Base-by-base conservation (phyloP, 805 yeast genomes). In the Sporopachydermia quercuum region DNA sequence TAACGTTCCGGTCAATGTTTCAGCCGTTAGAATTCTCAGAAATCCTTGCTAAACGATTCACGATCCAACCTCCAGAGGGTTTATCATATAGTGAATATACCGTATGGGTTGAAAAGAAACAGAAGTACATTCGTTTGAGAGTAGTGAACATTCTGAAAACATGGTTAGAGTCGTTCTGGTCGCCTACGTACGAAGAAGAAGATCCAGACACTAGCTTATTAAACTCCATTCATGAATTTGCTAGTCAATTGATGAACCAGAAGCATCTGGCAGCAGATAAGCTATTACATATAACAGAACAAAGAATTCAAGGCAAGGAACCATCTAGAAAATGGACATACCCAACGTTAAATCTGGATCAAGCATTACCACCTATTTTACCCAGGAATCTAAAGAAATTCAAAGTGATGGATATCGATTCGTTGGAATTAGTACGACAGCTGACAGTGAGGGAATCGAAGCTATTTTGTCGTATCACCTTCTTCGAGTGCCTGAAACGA, bases 1-100 rank as follows among this genome's bases (percentile, higher is more conserved):
- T 75, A n/a, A 76, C 93, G 0, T 83, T 85, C 57, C 64, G 79
- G 30, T 74, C 87, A 23, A 81, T 86, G 54, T 70, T 78, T 62
- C 66, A 79, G 3, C 69, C 91, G 2, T 57, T 68, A 5, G 80
- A 77, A 39, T 62, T 87, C 30, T 61, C 82, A 35, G 66, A 67
- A 34, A 53, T 71, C 35, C 58, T 84, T 48, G 69, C 81, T 19
- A 68, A 69, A 34, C 64, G 93, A 41, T 89, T 77, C 57, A 68
- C 76, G 41, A 58, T 74, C 13, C 73, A 72, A 45, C 91, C 95
- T 16, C 96, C 96, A 0, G 95, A 83, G 50, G 94, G 93, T 0
- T 59, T 89, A 43, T 74, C 82, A 43, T 82, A 75, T 51, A 89
- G 79, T 45, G 94, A 84, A 48, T 82, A 79, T 53, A 74, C 76